A percentile compares a stretch with the other conserved stretches of the same genome.
phyloP scores from a whole-genome alignment of 202 grass and related monocot species.

The Brachypodium distachyon region DNA sequence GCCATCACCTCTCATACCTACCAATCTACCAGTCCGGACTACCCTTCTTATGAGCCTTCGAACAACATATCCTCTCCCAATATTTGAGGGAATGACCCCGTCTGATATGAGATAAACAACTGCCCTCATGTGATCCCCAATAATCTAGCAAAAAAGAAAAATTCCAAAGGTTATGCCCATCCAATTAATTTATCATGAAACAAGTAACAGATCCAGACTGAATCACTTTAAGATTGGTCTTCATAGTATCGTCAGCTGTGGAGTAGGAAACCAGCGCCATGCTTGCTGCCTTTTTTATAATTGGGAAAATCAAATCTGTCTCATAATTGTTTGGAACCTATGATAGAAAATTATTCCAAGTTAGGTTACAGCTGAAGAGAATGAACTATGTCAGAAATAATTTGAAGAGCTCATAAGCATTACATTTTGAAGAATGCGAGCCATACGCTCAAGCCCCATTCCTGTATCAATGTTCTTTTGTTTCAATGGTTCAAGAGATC shows the following conservation, averaged over 20 bases:
- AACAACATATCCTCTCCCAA: conserved; percentile 96
- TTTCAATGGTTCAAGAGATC: conserved; percentile 78
- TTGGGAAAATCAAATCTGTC: conserved; percentile 92
- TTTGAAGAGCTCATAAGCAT: background rate
- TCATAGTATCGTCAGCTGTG: conserved; percentile 51
- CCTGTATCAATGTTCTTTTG: conserved; percentile 96
- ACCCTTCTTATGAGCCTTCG: conserved; percentile 98
- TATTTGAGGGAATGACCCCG: conserved; percentile 89
- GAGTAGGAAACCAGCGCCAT: conserved; percentile 64
- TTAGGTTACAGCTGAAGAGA: conserved; percentile 8
- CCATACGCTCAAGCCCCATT: conserved; percentile 98
- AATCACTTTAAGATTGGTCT: conserved; percentile 79
- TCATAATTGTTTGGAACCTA: conserved; percentile 99
- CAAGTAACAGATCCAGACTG: conserved; percentile 9
- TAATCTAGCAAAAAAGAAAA: conserved; percentile 52
- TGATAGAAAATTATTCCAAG: background rate
- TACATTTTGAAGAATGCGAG: conserved; percentile 93
- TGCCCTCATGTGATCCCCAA: conserved; percentile 96
- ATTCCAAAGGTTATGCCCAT: conserved; percentile 10
- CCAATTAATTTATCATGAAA: background rate
- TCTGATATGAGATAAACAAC: conserved; percentile 99
- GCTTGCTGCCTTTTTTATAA: conserved; percentile 76
- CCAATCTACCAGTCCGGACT: conserved; percentile 72
- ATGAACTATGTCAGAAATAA: background rate
- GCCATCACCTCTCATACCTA: conserved; percentile 80